Evolutionary conservation across 2,329 filamentous ascomycete species (phyloP).

Genomic region (Ophiostoma perfectum): DNA sequence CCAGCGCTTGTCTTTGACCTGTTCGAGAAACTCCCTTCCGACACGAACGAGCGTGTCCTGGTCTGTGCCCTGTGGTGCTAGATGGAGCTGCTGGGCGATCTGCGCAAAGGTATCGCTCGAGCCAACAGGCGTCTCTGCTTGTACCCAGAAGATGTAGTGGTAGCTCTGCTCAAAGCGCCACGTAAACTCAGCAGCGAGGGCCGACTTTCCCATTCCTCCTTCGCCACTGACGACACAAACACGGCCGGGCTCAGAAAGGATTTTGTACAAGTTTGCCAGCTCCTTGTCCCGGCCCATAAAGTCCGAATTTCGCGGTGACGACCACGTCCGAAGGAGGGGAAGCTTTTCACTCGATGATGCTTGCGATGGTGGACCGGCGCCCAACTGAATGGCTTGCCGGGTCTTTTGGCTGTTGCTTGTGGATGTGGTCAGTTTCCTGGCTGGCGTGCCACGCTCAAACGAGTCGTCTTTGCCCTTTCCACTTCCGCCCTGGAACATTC

Average conservation of each 20-base stretch:
- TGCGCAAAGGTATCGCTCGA: constrained; percentile 25
- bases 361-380: not conserved
- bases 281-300: constrained; percentile 25
- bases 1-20: constrained; percentile 24
- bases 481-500: constrained; percentile 21
- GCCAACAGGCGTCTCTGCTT: constrained; percentile 28
- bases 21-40: constrained; percentile 24
- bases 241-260: constrained; percentile 24
- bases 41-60: constrained; percentile 25
- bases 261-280: constrained; percentile 17
- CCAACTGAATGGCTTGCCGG: not conserved
- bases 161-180: constrained; percentile 21
- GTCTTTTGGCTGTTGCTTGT: not conserved
- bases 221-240: constrained; percentile 27
- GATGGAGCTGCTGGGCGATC: constrained; percentile 24
- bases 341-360: not conserved
- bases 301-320: not conserved
- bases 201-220: constrained; percentile 27
- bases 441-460: not conserved
- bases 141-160: constrained; percentile 28
- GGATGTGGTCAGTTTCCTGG: not conserved
- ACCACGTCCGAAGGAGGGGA: not conserved
- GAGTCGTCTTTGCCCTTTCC: not conserved
- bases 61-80: constrained; percentile 23
- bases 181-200: constrained; percentile 29